A percentile compares a stretch with the other conserved stretches of the same genome.
Conservation (phyloP, 106 monocot species). For the Phalaenopsis equestris region DNA sequence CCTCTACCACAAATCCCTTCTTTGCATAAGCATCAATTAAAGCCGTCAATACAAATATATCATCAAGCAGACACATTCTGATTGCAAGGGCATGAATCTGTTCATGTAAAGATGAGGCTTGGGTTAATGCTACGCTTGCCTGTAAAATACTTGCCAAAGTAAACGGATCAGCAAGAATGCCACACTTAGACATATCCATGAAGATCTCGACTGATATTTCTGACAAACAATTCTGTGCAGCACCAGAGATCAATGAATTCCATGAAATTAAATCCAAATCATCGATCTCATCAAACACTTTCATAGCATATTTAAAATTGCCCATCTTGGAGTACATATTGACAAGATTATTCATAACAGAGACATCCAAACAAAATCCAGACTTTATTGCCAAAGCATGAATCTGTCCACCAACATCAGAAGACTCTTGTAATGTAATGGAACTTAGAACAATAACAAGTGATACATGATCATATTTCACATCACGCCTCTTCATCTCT, state of each 20-base stretch:
- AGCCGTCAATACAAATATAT: conserved; percentile 50
- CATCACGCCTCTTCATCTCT: conserved; percentile 43
- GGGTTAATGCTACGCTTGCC: conserved; percentile 20
- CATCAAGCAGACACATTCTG: conserved; percentile 28
- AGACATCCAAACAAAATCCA: conserved; percentile 32
- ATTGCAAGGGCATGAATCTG: conserved; percentile 39
- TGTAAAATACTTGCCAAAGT: conserved; percentile 51
- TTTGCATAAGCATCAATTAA: conserved; percentile 61
- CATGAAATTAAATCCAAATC: conserved; percentile 55
- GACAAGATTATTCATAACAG: conserved; percentile 51
- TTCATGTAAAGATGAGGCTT: conserved; percentile 18
- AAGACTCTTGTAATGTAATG: conserved; percentile 4
- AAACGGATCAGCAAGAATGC: conserved; percentile 39
- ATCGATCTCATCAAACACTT: conserved; percentile 46
- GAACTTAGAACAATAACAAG: conserved; percentile 43
- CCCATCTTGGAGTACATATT: conserved; percentile 55
- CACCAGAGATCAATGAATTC: conserved; percentile 66
- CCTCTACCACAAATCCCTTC: conserved; percentile 34
- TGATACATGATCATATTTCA: conserved; percentile 41
- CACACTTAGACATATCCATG: conserved; percentile 30
- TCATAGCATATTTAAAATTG: conserved; percentile 18
- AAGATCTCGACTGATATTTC: conserved; percentile 38
- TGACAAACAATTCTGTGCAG: conserved; percentile 19
- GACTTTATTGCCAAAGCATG: conserved; percentile 35
- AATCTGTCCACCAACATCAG: conserved; percentile 37